These are phyloP conservation scores for Coemansia sp. DNA, from an alignment of 192 early-diverging fungal genomes.

Conservation along the genomic window DNA sequence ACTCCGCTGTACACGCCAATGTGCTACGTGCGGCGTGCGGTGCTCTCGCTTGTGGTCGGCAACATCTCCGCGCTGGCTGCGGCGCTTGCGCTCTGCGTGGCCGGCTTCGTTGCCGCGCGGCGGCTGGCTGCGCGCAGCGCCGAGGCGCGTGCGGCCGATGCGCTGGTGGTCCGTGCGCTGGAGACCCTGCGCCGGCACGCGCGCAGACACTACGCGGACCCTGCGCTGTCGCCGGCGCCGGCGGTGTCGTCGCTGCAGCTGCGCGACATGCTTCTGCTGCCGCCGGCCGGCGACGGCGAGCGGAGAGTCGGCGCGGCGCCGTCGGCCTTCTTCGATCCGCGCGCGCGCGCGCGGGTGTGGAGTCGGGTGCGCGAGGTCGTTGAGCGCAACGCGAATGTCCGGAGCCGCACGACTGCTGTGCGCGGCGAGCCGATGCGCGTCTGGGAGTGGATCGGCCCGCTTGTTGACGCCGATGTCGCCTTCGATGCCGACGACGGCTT, in stretches of 20 bases:
- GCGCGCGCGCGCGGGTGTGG: constrained; percentile 57
- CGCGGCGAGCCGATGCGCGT: constrained; percentile 62
- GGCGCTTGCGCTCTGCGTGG: constrained; percentile 15
- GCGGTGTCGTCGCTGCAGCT: constrained; percentile 58
- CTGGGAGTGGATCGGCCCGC: constrained; percentile 67
- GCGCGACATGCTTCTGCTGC: constrained; percentile 58
- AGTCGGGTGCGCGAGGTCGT: constrained; percentile 58
- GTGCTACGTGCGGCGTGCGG: constrained; percentile 29
- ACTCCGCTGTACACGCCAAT: constrained; percentile 19
- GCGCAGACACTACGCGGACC: constrained; percentile 56
- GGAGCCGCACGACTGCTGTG: constrained; percentile 58
- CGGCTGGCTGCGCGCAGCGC: constrained; percentile 35
- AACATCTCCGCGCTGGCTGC: constrained; percentile 24
- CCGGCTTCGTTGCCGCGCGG: constrained; percentile 27
- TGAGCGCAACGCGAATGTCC: constrained; percentile 62
- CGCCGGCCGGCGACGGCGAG: neutral
- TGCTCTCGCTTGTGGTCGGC: constrained; percentile 27
- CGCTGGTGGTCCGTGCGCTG: constrained; percentile 48
- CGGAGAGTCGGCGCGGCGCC: neutral
- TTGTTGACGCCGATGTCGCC: constrained; percentile 35
- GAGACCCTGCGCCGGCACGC: constrained; percentile 57
- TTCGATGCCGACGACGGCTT: constrained; percentile 4
- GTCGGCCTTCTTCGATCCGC: constrained; percentile 39
- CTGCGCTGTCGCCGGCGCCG: constrained; percentile 56
- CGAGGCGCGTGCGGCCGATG: constrained; percentile 42